Evolutionary conservation across 1,139 yeast species (phyloP).

Genomic region (Yamadazyma spencermartinsiae): DNA sequence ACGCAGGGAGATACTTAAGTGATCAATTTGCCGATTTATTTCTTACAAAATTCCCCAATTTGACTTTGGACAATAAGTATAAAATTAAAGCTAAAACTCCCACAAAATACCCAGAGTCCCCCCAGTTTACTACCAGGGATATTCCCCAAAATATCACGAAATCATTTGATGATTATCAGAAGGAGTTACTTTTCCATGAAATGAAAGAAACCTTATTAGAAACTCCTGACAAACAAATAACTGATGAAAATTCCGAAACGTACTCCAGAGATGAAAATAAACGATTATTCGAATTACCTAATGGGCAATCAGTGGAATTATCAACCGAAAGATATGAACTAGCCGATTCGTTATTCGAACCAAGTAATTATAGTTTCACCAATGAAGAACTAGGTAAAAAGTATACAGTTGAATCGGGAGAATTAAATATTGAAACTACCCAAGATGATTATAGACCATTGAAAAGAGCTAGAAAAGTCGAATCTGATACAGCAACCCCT

Average conservation of each 20-base stretch:
- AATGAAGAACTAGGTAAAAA: constrained; percentile 21
- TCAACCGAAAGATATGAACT: constrained; percentile 62
- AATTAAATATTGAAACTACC: constrained; percentile 34
- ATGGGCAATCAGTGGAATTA: constrained; percentile 47
- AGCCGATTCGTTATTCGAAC: constrained; percentile 76
- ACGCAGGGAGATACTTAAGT: constrained; percentile 60
- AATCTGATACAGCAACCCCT: constrained; percentile 39
- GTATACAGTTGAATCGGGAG: constrained; percentile 41
- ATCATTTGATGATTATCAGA: constrained; percentile 39
- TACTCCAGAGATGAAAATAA: constrained; percentile 34
- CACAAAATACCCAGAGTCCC: constrained; percentile 33
- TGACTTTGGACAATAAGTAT: constrained; percentile 20
- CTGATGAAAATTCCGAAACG: constrained; percentile 23
- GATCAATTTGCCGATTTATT: constrained; percentile 37
- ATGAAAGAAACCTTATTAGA: constrained; percentile 67
- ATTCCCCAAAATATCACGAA: constrained; percentile 35
- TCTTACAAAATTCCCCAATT: constrained; percentile 20
- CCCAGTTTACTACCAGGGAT: constrained; percentile 29
- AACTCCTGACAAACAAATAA: constrained; percentile 46
- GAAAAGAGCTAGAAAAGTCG: constrained; percentile 56
- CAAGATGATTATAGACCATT: constrained; percentile 70
- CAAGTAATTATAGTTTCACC: constrained; percentile 43
- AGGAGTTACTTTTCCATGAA: constrained; percentile 48
- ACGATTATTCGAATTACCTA: constrained; percentile 80
- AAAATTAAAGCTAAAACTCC: constrained; percentile 36